These are phyloP conservation scores for Barnettozyma siamensis DNA, from an alignment of 805 yeast species.

Conservation along the genomic window DNA sequence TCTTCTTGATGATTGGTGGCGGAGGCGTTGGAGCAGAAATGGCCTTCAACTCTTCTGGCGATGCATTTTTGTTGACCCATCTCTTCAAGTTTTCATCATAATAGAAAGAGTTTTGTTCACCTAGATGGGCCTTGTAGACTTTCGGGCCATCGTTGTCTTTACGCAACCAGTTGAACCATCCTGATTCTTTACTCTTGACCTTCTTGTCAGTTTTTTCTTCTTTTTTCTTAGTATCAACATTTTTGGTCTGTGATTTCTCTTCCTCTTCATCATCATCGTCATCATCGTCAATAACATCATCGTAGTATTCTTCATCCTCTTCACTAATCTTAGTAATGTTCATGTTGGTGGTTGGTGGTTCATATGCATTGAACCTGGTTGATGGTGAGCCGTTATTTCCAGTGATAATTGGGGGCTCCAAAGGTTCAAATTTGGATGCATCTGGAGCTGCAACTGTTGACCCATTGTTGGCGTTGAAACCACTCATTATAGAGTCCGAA, in stretches of 20 bases:
- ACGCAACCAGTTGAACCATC: constrained; percentile 63
- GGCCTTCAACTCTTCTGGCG: constrained; percentile 57
- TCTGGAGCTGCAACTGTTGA: constrained; percentile 3
- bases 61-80: constrained; percentile 74
- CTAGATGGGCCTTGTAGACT: constrained; percentile 79
- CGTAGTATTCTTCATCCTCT: constrained; percentile 44
- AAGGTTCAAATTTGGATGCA: constrained; percentile 11
- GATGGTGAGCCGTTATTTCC: constrained; percentile 22
- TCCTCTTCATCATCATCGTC: constrained; percentile 29
- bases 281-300: constrained; percentile 37
- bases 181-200: constrained; percentile 16
- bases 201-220: constrained; percentile 16
- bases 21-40: constrained; percentile 70
- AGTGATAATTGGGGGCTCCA: constrained; percentile 6
- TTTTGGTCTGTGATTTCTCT: constrained; percentile 9
- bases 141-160: constrained; percentile 58
- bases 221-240: constrained; percentile 7
- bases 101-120: constrained; percentile 65
- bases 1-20: constrained; percentile 36
- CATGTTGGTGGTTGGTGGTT: constrained; percentile 21
- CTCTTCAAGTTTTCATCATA: constrained; percentile 81
- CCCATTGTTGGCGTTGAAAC: constrained; percentile 4
- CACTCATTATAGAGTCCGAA: constrained; percentile 1
- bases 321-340: constrained; percentile 19
- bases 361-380: constrained; percentile 20